These are phyloP conservation scores for Venturia asperata DNA, from an alignment of 2,329 filamentous ascomycete species.

Conservation along the genomic window DNA sequence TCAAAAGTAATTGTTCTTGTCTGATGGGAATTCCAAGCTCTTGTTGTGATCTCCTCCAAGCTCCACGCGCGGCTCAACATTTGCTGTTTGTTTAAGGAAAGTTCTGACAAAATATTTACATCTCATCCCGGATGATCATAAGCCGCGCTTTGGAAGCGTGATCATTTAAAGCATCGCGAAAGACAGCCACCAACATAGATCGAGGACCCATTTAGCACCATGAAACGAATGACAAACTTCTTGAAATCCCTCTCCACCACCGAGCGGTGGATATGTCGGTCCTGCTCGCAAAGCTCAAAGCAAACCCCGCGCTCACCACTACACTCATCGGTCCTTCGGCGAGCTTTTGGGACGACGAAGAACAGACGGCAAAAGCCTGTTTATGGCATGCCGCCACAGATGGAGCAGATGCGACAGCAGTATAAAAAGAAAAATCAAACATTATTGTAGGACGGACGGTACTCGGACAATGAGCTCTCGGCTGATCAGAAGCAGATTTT, in stretches of 20 bases:
- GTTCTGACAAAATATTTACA: not conserved
- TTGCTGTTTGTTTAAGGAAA: not conserved
- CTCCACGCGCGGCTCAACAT: not conserved
- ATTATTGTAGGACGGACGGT: slow-evolving; percentile 44
- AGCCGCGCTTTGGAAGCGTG: not conserved
- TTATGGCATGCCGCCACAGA: slow-evolving; percentile 41
- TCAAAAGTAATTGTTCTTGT: too few relatives aligned
- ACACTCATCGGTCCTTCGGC: slow-evolving; percentile 23
- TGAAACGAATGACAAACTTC: slow-evolving; percentile 13
- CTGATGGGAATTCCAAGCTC: not conserved
- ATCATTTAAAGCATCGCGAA: not conserved
- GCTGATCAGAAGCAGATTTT: slow-evolving; percentile 48
- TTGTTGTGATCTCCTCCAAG: not conserved
- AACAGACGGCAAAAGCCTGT: slow-evolving; percentile 22
- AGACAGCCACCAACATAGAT: not conserved
- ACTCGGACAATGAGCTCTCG: not conserved
- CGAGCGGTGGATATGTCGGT: slow-evolving; percentile 33
- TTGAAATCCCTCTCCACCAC: slow-evolving; percentile 21
- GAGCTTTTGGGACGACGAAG: slow-evolving; percentile 31
- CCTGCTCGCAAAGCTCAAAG: slow-evolving; percentile 28
- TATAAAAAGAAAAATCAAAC: slow-evolving; percentile 63
- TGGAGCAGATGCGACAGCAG: slow-evolving; percentile 57
- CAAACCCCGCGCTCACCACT: not conserved
- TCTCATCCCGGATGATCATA: not conserved
- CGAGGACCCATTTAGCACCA: slow-evolving; percentile 21